phyloP scores from a whole-genome alignment of 2,329 filamentous ascomycete genomes.

The Ceratocystis huliohia region DNA sequence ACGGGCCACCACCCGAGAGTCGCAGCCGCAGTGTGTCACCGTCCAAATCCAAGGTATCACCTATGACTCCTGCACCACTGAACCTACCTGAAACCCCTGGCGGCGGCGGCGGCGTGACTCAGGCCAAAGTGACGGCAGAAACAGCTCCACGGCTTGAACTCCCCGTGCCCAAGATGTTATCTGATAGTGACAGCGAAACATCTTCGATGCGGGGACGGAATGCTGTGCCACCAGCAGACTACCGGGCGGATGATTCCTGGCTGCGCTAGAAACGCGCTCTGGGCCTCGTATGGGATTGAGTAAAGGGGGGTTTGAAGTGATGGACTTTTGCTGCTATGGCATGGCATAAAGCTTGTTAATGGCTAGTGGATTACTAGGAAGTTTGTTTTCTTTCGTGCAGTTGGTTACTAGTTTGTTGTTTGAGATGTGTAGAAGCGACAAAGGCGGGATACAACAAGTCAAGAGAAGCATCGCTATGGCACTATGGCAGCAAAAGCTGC shows the following conservation, averaged over 20 bases:
- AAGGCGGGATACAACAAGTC: background rate
- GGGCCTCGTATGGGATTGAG: background rate
- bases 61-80: conserved; percentile 12
- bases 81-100: background rate
- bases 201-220: conserved; percentile 14
- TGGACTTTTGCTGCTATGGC: background rate
- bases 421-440: too few relatives aligned
- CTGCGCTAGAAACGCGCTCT: conserved; percentile 16
- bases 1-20: conserved; percentile 44
- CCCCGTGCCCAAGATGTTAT: conserved; percentile 18
- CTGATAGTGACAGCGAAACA: conserved; percentile 18
- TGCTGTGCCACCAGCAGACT: conserved; percentile 14
- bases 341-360: too few relatives aligned
- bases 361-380: too few relatives aligned
- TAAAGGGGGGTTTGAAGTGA: background rate
- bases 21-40: conserved; percentile 20
- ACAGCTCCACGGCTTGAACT: conserved; percentile 17
- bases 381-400: too few relatives aligned
- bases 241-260: conserved; percentile 20
- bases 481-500: background rate
- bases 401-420: too few relatives aligned
- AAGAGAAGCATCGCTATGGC: background rate
- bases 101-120: background rate
- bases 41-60: conserved; percentile 17
- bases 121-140: background rate